Percentiles rank a stretch among this genome's conserved stretches.
phyloP scores from a whole-genome alignment of 768 basidiomycete species.

The Leccinum obscurum region DNA sequence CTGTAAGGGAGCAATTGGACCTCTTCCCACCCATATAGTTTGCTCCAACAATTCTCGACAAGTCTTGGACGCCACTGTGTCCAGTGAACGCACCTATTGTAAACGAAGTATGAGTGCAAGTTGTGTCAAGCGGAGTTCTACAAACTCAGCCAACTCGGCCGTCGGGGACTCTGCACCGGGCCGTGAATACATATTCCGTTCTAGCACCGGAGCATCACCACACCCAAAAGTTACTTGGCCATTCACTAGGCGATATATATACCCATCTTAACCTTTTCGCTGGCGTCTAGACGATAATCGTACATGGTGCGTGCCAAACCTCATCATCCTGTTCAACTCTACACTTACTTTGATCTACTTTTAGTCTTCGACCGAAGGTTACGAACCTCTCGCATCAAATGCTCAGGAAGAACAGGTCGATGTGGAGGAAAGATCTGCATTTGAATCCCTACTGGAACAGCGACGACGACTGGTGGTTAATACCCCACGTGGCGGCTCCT shows the following conservation, averaged over 20 bases:
- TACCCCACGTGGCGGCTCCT: constrained; percentile 29
- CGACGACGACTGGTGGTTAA: constrained; percentile 20
- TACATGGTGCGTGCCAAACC: constrained; percentile 16
- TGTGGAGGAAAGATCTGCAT: constrained; percentile 12
- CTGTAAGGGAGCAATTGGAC: constrained; percentile 31
- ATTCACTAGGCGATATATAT: background rate
- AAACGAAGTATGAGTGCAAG: no score
- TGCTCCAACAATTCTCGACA: constrained; percentile 55
- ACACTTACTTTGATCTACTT: background rate
- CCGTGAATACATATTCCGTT: background rate
- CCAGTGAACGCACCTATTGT: no score
- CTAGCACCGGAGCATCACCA: background rate
- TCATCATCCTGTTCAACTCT: background rate
- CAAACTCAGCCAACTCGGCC: background rate
- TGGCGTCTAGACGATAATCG: background rate
- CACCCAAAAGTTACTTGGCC: background rate
- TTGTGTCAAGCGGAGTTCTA: background rate
- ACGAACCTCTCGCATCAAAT: constrained; percentile 18
- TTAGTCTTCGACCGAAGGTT: constrained; percentile 11
- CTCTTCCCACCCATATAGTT: constrained; percentile 72
- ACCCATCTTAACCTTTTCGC: background rate
- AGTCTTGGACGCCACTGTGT: background rate
- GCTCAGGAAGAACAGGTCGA: constrained; percentile 12
- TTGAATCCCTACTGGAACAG: constrained; percentile 20
- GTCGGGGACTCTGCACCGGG: no score